Evolutionary conservation across 1,284 basidiomycete species (phyloP).

Genomic region (Rhizopogon parksii): DNA sequence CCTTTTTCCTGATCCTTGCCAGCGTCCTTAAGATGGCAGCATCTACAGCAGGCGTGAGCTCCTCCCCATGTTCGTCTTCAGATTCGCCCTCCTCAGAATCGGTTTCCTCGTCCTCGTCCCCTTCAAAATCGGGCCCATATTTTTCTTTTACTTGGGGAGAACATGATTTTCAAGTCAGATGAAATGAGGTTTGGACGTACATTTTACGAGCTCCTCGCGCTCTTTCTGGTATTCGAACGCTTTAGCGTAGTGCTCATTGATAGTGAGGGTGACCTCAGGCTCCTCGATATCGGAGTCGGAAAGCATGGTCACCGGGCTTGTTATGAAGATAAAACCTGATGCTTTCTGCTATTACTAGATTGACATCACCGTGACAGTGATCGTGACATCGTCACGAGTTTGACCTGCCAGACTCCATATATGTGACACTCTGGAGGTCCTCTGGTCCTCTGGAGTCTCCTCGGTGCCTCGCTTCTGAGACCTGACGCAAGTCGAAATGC

Average conservation of each 20-base stretch:
- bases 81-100: slow-evolving; percentile 77
- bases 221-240: slow-evolving; percentile 78
- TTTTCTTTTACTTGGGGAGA: slow-evolving; percentile 68
- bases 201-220: slow-evolving; percentile 72
- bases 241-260: slow-evolving; percentile 80
- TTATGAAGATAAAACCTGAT: no score
- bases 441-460: no score
- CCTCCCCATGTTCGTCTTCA: slow-evolving; percentile 94
- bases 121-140: slow-evolving; percentile 68
- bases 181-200: slow-evolving; percentile 37
- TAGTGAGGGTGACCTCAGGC: slow-evolving; percentile 41
- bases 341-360: no score
- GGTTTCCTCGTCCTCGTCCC: slow-evolving; percentile 35
- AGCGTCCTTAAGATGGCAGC: slow-evolving; percentile 92
- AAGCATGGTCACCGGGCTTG: slow-evolving; percentile 29
- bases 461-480: no score
- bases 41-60: slow-evolving; percentile 91
- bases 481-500: no score
- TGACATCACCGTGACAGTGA: no score
- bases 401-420: no score
- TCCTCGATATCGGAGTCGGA: slow-evolving; percentile 44
- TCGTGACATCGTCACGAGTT: no score
- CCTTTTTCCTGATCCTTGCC: slow-evolving; percentile 77
- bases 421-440: no score
- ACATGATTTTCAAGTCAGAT: neutral